These are phyloP conservation scores for Lolium rigidum DNA, from an alignment of 176 grass and related monocot species.

Conservation along the genomic window DNA sequence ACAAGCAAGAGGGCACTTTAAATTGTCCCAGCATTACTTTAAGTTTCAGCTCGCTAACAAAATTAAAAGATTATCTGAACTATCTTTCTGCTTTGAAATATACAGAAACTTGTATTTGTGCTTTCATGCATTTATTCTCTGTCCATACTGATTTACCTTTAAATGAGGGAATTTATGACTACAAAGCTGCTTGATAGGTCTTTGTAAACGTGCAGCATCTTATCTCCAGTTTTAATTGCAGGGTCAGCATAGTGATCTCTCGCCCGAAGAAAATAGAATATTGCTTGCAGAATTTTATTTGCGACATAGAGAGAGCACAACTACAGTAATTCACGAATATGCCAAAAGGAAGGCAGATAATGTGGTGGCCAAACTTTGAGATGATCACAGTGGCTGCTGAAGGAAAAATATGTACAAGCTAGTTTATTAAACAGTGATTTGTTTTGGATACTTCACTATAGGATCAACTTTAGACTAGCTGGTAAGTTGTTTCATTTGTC, in stretches of 20 bases:
- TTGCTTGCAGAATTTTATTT: conserved; percentile 94
- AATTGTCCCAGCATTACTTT: conserved; percentile 8
- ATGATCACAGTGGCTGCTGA: not conserved
- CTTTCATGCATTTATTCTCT: conserved; percentile 26
- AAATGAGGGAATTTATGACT: not conserved
- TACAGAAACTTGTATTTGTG: conserved; percentile 1
- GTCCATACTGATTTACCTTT: conserved; percentile 16
- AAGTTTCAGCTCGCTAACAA: not conserved
- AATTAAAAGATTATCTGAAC: conserved; percentile 13
- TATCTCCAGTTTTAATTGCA: conserved; percentile 47
- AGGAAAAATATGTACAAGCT: conserved; percentile 7
- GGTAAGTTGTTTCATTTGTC: conserved; percentile 38
- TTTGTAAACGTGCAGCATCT: conserved; percentile 30
- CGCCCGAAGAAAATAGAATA: conserved; percentile 81
- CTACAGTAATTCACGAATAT: conserved; percentile 81
- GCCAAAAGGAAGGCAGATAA: conserved; percentile 70
- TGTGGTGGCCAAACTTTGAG: conserved; percentile 49
- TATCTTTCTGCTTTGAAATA: not conserved
- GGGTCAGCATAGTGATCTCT: conserved; percentile 87
- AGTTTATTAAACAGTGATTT: not conserved
- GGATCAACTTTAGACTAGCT: conserved; percentile 14
- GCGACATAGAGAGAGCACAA: conserved; percentile 74
- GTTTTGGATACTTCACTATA: conserved; percentile 29
- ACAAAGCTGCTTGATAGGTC: conserved; percentile 13
- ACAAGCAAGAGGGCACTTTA: not conserved